phyloP scores from a whole-genome alignment of 2,329 filamentous ascomycete genomes.

The Huntiella moniliformis region DNA sequence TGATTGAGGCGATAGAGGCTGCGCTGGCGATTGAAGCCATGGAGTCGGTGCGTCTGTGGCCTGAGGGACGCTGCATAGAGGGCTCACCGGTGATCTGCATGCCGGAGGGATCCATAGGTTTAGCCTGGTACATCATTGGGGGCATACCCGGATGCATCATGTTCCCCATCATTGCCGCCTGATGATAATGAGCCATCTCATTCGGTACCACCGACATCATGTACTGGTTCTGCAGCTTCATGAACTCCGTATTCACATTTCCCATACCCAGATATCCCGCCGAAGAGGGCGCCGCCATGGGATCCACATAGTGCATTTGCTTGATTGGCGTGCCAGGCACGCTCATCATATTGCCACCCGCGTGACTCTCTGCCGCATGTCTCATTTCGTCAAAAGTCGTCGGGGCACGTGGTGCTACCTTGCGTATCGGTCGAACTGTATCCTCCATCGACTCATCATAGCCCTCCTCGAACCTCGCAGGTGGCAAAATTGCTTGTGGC shows the following conservation, averaged over 20 bases:
- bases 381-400: conserved; percentile 41
- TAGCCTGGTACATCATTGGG: conserved; percentile 8
- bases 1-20: conserved; percentile 41
- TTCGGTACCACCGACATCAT: neutral
- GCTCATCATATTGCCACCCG: conserved; percentile 4
- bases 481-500: conserved; percentile 22
- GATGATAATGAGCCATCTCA: conserved; percentile 7
- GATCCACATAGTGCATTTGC: conserved; percentile 27
- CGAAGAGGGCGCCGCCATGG: conserved; percentile 25
- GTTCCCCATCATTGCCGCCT: conserved; percentile 9
- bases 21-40: conserved; percentile 38
- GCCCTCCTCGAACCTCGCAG: conserved; percentile 35
- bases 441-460: conserved; percentile 50
- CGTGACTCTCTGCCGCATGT: conserved; percentile 32
- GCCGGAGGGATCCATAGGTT: neutral
- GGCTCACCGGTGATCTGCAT: neutral
- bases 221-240: conserved; percentile 19
- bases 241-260: conserved; percentile 26
- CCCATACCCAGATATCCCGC: conserved; percentile 39
- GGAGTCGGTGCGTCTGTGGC: conserved; percentile 39
- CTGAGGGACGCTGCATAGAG: conserved; percentile 13
- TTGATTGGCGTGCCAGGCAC: conserved; percentile 12
- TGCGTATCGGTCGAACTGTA: conserved; percentile 38
- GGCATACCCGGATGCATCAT: conserved; percentile 9
- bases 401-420: conserved; percentile 25